Evolutionary conservation across 2,329 filamentous ascomycete species (phyloP), one percentile per base, ranked within the genome.

Genomic region (Fusarium odoratissimum): DNA sequence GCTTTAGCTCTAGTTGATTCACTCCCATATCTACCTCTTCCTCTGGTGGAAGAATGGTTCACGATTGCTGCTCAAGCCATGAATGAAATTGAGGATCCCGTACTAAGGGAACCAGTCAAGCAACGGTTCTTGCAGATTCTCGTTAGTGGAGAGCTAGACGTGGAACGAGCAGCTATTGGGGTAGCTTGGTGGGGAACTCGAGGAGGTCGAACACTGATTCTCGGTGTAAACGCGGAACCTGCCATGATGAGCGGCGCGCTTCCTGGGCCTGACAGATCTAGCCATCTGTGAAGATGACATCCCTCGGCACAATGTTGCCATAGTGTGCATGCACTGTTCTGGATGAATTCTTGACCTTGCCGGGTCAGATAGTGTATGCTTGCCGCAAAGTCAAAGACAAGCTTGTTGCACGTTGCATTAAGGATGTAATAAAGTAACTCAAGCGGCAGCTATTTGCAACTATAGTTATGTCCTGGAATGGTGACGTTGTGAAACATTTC

Each of bases 111-210:
- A 51, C 84, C 86, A 5, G 93, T 91, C 41, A 90, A 91, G 78
- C 87, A 90, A 71, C 86, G 94, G 55, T 92, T 97, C 80, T 95
- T 93, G 91, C 91, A 96, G 64, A 88, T 94, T 6, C 82, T 97
- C 14, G 91, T 91, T 44, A 91, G 88, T 75, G 94, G 94, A 7
- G 94, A 97, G 83, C 92, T 97, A 90, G 95, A 97, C 81, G 91
- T 97, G 30, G 93, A 97, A 79, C 88, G 94, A 67, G 92, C 93
- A 11, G 90, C 91, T 44, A 87, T 93, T 37, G 94, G 92, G 54
- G 92, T 97, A 23, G 89, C 90, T 5, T 98, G 95, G 95, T 97
- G 95, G 95, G 93, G 91, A 16, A 87, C 86, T 17, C 82, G 82
- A 40, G 88, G 88, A 11, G 88, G 82, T 83, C 89, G 80, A 80